Evolutionary conservation across 108 stramenopile genomes (phyloP).

Genomic region (Nitzschia sp.): DNA sequence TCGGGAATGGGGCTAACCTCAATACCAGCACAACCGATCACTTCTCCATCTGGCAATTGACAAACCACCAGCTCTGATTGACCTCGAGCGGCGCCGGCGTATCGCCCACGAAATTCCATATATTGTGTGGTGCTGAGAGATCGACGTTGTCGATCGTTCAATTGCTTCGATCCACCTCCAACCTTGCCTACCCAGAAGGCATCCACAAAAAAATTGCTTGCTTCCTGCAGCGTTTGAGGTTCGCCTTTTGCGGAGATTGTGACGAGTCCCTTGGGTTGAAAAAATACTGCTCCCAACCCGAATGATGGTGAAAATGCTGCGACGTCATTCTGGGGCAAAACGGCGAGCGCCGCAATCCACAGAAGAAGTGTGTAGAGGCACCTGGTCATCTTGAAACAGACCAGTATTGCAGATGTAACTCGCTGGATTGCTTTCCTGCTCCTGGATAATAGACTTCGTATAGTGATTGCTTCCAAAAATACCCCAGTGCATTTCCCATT

Average conservation of each 20-base stretch:
- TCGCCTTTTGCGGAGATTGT: conserved; percentile 32
- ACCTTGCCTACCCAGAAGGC: conserved; percentile 82
- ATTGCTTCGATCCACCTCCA: conserved; percentile 54
- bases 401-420: too few species aligned
- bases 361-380: too few species aligned
- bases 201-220: conserved; percentile 77
- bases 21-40: conserved; percentile 75
- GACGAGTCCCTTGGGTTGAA: conserved; percentile 29
- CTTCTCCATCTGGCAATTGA: conserved; percentile 20
- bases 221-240: conserved; percentile 38
- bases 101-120: conserved; percentile 73
- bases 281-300: conserved; percentile 38
- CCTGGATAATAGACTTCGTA: too few species aligned
- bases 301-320: conserved; percentile 1
- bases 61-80: conserved; percentile 45
- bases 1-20: conserved; percentile 51
- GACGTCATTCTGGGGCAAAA: too few species aligned
- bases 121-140: conserved; percentile 54
- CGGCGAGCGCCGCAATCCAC: too few species aligned
- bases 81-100: conserved; percentile 46
- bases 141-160: conserved; percentile 46
- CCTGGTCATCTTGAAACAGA: too few species aligned
- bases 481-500: too few species aligned
- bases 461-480: too few species aligned
- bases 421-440: too few species aligned